These are phyloP conservation scores for Leishmania martiniquensis DNA, from an alignment of 208 protist species.

Conservation along the genomic window DNA sequence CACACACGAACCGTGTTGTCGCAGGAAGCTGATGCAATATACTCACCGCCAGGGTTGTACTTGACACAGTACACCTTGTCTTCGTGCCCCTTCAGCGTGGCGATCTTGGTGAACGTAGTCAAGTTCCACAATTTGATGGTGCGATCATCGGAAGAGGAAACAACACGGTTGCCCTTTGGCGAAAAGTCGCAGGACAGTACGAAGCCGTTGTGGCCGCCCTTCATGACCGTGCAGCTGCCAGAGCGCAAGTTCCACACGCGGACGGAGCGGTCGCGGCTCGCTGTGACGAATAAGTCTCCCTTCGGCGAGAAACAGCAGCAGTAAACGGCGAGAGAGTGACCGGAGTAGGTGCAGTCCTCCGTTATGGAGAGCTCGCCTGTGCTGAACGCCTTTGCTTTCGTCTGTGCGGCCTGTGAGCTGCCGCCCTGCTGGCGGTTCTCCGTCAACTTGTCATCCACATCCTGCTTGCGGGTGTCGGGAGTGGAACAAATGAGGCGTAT, in stretches of 20 bases:
- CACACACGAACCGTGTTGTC: slow-evolving; percentile 85
- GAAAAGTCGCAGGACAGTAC: slow-evolving; percentile 90
- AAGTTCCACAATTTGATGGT: slow-evolving; percentile 88
- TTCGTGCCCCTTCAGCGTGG: slow-evolving; percentile 94
- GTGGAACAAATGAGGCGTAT: slow-evolving; percentile 76
- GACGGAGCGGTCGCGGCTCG: slow-evolving; percentile 82
- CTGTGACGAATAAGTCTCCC: slow-evolving; percentile 75
- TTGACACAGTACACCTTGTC: slow-evolving; percentile 92
- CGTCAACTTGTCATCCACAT: slow-evolving; percentile 54
- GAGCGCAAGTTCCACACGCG: slow-evolving; percentile 71
- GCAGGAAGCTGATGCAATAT: slow-evolving; percentile 85
- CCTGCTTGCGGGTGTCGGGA: slow-evolving; percentile 29
- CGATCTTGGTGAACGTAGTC: slow-evolving; percentile 62
- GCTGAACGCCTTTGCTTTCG: slow-evolving; percentile 49
- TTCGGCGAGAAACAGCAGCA: slow-evolving; percentile 84
- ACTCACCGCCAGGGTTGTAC: slow-evolving; percentile 89
- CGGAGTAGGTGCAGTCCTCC: slow-evolving; percentile 55
- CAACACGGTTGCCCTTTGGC: slow-evolving; percentile 79
- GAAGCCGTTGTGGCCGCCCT: slow-evolving; percentile 90
- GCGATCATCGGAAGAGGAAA: slow-evolving; percentile 76
- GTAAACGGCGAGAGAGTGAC: slow-evolving; percentile 78
- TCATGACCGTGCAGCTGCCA: slow-evolving; percentile 73
- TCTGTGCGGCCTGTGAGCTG: slow-evolving; percentile 8
- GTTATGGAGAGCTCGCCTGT: slow-evolving; percentile 67
- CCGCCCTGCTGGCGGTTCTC: slow-evolving; percentile 23